Evolutionary conservation across 176 grass and related monocot species (phyloP).

Genomic region (Rhynchospora breviuscula): DNA sequence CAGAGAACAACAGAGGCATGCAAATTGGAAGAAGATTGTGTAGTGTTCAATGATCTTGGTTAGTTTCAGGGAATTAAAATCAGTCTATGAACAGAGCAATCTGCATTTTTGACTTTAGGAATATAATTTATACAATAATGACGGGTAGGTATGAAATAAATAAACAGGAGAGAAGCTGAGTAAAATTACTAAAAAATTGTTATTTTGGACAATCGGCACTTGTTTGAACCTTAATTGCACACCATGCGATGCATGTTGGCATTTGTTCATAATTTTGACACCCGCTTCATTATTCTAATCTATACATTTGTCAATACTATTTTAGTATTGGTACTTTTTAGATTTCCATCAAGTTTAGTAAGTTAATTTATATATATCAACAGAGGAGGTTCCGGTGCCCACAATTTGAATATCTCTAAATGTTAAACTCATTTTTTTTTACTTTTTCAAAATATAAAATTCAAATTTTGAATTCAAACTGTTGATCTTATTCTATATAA

Average conservation of each 20-base stretch:
- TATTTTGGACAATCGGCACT: background rate
- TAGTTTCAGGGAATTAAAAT: constrained; percentile 3
- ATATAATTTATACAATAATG: background rate
- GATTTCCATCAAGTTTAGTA: no score
- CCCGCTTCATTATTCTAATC: no score
- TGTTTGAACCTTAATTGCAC: background rate
- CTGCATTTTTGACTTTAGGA: background rate
- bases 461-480: no score
- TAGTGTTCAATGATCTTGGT: background rate
- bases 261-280: background rate
- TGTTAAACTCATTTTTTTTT: no score
- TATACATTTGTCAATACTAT: no score
- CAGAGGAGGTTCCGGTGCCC: no score
- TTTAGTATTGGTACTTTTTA: no score
- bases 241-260: background rate
- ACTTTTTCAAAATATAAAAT: no score
- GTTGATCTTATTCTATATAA: no score
- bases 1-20: background rate
- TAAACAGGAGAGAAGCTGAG: background rate
- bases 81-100: background rate
- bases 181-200: background rate
- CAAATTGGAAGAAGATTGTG: background rate
- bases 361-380: no score
- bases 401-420: no score
- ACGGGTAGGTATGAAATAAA: background rate